Base-by-base conservation (phyloP, 495 filamentous ascomycete genomes). In the Aspergillus bertholletiae region DNA sequence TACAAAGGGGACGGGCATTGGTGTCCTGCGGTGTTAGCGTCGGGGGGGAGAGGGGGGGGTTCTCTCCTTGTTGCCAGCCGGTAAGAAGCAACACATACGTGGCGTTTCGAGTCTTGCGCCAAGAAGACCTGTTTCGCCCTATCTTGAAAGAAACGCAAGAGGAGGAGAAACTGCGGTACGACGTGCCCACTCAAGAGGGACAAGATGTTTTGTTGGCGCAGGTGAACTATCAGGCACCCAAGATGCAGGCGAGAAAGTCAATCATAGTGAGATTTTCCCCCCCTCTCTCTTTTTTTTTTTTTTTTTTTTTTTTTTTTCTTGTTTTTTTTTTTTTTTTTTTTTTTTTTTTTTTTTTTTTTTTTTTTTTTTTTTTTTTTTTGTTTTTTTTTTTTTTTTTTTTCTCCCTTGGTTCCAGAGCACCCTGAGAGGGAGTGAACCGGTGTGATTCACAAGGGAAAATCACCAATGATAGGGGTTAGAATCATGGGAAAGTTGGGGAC, bases 131-230 rank as follows among this genome's bases (percentile, higher is more conserved):
- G 41, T 45, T 35, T 18, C 48, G 26, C 39, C 22, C 24, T 35
- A 12, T 17, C 41, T 46, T 40, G 49, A 53, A 58, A 43, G 49
- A 56, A 63, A 34, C 52, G 17, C 47, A 23, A 45, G 45, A 51
- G 49, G 53, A 54, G 60, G 57, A 59, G 57, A 55, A 32, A 12
- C 40, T 46, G 48, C 60, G 48, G 51, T 55, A 48, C 43, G 21
- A 43, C 47, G 26, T 53, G 49, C 46, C 44, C 45, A 46, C 34
- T 45, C 51, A 24, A 51, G 34, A 35, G 23, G 49, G 49, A 15
- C 15, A n/a, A 37, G 34, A n/a, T n/a, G 34, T 11, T n/a, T n/a
- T n/a, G n/a, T 32, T 28, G 7, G 9, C 9, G 30, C 7, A 34
- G 30, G 13, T 15, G 34, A 37, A 37, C 34, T 5, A 37, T 37